Base-by-base conservation (phyloP, 139 green algal genomes). In the Yamagishiella unicocca region DNA sequence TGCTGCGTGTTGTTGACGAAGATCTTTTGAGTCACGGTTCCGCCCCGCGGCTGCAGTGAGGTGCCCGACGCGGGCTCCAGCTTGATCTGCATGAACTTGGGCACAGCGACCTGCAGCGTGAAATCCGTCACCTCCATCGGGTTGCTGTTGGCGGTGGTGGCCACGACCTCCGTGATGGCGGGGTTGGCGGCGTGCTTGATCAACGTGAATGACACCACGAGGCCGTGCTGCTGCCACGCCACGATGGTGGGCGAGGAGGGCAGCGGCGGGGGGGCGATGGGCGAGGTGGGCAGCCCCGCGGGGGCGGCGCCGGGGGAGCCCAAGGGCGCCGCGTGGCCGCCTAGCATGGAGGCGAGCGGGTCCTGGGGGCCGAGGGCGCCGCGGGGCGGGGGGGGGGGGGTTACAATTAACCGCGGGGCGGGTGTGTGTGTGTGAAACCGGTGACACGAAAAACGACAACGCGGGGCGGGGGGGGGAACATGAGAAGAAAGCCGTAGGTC, bases 21-120 rank as follows among this genome's bases (percentile, higher is more conserved):
- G n/a, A 99, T 87, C 5, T 62, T 83, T 90, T 99, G 97, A 1
- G 83, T 95, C 24, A 96, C 92, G 25, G 50, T n/a, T 35, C 80
- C 80, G 40, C 64, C 50, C 8, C 27, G 62, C 19, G 95, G 61
- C 4, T 90, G 66, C 67, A 98, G 82, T 7, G 84, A 53, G 17
- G 43, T 90, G 53, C 90, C 90, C 54, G 46, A 93, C 8, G 97
- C 95, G 2, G 97, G 94, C 53, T 98, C 95, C 75, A 99, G 88
- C 83, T 87, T 87, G 24, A 98, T 89, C 82, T 96, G 72, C 78
- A 95, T 92, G 81, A 92, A 95, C 91, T 99, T 99, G 81, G 97
- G 97, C 62, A 99, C 97, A 4, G 97, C 97, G 2, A 95, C 97
- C 95, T 99, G 97, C 83, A 99, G 88, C 8, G 92, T 93, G 88